Evolutionary conservation across 1,284 basidiomycete genomes (phyloP).

Genomic region (Chalciporus sp.): DNA sequence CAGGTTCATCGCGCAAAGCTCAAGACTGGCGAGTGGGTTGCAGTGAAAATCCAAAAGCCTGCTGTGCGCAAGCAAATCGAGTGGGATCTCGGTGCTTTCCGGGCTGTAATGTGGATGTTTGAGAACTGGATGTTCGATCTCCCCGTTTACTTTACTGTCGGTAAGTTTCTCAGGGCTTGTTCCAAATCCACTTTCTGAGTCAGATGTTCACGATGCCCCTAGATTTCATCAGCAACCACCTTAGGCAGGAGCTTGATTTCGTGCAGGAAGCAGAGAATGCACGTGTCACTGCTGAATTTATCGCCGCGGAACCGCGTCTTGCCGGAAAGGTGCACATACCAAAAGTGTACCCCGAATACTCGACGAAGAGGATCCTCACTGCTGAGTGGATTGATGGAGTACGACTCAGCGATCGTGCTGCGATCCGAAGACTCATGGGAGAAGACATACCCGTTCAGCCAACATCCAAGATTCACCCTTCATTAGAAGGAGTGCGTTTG

Average conservation of each 20-base stretch:
- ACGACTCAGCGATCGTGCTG: constrained; percentile 69
- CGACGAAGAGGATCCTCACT: constrained; percentile 78
- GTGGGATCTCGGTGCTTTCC: constrained; percentile 74
- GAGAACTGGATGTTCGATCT: constrained; percentile 76
- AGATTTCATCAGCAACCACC: constrained; percentile 82
- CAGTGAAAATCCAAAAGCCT: constrained; percentile 92
- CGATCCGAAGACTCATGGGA: constrained; percentile 59
- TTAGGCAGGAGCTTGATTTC: constrained; percentile 83
- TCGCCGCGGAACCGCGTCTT: constrained; percentile 68
- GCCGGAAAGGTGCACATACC: constrained; percentile 78
- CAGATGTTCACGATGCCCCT: constrained; percentile 7
- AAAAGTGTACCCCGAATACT: constrained; percentile 70
- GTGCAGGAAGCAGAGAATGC: constrained; percentile 73
- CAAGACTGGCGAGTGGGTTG: constrained; percentile 67
- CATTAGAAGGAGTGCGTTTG: constrained; percentile 40
- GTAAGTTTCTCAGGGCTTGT: constrained; percentile 37
- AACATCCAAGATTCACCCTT: constrained; percentile 11
- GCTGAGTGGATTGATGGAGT: constrained; percentile 89
- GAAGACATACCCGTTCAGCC: constrained; percentile 34
- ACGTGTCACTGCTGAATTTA: constrained; percentile 55
- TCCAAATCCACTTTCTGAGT: neutral
- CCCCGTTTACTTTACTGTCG: constrained; percentile 75
- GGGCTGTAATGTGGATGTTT: constrained; percentile 73
- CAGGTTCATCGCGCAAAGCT: constrained; percentile 85
- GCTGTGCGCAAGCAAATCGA: constrained; percentile 83